phyloP scores from a whole-genome alignment of 2,329 filamentous ascomycete genomes.

The Dothideomycetes sp. region DNA sequence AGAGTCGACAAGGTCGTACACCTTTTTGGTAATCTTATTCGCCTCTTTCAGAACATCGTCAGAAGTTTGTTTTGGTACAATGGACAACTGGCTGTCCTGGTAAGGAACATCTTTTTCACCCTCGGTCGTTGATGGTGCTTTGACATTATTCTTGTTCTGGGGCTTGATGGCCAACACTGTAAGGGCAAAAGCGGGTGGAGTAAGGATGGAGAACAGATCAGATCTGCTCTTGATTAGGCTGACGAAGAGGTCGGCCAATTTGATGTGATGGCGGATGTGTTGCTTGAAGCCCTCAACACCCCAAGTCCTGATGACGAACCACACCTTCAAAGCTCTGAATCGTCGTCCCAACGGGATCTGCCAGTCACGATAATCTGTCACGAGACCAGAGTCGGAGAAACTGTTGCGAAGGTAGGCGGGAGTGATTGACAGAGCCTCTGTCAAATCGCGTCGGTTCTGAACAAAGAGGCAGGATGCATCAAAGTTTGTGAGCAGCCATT shows the following conservation, averaged over 20 bases:
- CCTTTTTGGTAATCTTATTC: conserved; percentile 60
- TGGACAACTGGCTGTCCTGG: conserved; percentile 20
- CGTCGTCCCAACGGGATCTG: conserved; percentile 85
- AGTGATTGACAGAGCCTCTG: conserved; percentile 66
- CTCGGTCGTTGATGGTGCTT: conserved; percentile 15
- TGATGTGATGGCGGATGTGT: conserved; percentile 62
- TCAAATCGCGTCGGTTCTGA: conserved; percentile 64
- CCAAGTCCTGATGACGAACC: conserved; percentile 84
- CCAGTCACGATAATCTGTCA: conserved; percentile 96
- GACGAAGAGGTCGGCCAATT: conserved; percentile 62
- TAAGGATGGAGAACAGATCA: conserved; percentile 69
- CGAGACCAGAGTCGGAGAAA: conserved; percentile 70
- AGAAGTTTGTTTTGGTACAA: conserved; percentile 24
- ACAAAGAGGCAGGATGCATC: conserved; percentile 77
- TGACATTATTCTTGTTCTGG: conserved; percentile 20
- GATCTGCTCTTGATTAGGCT: conserved; percentile 46
- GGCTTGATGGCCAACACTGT: conserved; percentile 62
- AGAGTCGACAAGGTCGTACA: conserved; percentile 67
- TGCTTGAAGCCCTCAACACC: conserved; percentile 65
- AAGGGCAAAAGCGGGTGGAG: conserved; percentile 66
- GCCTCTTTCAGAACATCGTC: conserved; percentile 43
- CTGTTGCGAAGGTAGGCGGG: conserved; percentile 75
- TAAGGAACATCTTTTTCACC: conserved; percentile 21
- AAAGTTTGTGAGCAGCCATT: conserved; percentile 93
- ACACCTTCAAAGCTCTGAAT: conserved; percentile 85